phyloP scores from a whole-genome alignment of 2,329 filamentous ascomycete genomes.

The Sporothrix euskadiensis region DNA sequence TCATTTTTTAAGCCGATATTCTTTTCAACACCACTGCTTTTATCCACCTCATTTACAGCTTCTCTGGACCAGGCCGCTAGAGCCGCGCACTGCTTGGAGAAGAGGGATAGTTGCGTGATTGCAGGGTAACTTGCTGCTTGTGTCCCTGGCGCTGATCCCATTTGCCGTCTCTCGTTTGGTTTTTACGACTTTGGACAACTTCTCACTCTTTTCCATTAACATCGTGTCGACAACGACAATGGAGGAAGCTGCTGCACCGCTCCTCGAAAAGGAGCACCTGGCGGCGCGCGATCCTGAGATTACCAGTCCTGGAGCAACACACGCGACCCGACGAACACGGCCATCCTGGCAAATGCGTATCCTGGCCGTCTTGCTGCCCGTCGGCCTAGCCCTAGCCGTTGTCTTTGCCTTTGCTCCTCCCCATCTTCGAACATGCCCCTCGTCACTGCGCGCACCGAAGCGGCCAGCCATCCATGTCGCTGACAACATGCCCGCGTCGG shows the following conservation, averaged over 20 bases:
- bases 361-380: background rate
- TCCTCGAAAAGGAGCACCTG: slow-evolving; percentile 25
- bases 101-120: background rate
- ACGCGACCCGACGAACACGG: background rate
- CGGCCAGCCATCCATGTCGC: background rate
- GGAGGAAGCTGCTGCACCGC: slow-evolving; percentile 8
- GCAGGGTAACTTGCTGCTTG: background rate
- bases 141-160: slow-evolving; percentile 5
- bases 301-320: background rate
- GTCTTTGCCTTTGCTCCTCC: background rate
- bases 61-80: slow-evolving; percentile 7
- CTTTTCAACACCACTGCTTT: background rate
- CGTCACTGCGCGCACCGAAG: background rate
- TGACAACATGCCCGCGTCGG: background rate
- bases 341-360: background rate
- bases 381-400: background rate
- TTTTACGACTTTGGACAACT: background rate
- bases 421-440: background rate
- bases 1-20: background rate
- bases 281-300: background rate
- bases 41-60: background rate
- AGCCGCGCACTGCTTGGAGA: background rate
- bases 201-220: background rate
- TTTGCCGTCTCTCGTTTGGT: background rate
- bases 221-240: background rate